These are phyloP conservation scores for Petunia axillaris DNA, from an alignment of 257 asterid species.

Conservation along the genomic window DNA sequence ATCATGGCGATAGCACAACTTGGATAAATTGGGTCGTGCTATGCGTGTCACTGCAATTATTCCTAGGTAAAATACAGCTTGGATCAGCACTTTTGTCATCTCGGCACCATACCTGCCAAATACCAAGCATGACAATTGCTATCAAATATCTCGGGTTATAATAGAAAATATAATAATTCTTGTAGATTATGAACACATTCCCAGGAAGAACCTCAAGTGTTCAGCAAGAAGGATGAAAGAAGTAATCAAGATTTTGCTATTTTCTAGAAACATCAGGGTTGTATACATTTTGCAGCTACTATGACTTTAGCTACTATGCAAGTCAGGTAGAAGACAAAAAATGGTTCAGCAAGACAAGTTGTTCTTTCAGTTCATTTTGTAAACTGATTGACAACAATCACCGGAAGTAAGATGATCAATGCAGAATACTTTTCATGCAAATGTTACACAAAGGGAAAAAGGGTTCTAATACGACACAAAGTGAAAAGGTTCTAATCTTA, in stretches of 20 bases:
- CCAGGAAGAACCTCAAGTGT: background rate
- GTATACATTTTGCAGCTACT: background rate
- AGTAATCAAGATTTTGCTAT: background rate
- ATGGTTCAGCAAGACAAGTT: background rate
- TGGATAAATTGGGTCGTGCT: constrained; percentile 64
- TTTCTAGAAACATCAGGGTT: background rate
- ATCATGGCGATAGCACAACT: constrained; percentile 59
- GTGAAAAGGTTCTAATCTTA: constrained; percentile 34
- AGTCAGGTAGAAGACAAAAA: background rate
- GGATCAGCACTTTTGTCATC: constrained; percentile 54
- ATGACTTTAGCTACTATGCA: background rate
- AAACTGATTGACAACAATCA: constrained; percentile 8
- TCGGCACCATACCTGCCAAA: constrained; percentile 60
- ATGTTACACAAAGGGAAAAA: background rate
- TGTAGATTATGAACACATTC: background rate
- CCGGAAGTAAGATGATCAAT: background rate
- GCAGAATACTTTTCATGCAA: background rate
- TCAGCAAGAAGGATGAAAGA: background rate
- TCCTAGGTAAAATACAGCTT: constrained; percentile 57
- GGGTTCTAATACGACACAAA: background rate
- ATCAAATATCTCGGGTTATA: background rate
- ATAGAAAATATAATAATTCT: background rate
- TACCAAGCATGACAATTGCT: constrained; percentile 9
- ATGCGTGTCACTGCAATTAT: constrained; percentile 58
- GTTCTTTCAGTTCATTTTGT: background rate